These are phyloP conservation scores for Pseudevernia furfuracea DNA, from an alignment of 495 filamentous ascomycete species.

Conservation along the genomic window DNA sequence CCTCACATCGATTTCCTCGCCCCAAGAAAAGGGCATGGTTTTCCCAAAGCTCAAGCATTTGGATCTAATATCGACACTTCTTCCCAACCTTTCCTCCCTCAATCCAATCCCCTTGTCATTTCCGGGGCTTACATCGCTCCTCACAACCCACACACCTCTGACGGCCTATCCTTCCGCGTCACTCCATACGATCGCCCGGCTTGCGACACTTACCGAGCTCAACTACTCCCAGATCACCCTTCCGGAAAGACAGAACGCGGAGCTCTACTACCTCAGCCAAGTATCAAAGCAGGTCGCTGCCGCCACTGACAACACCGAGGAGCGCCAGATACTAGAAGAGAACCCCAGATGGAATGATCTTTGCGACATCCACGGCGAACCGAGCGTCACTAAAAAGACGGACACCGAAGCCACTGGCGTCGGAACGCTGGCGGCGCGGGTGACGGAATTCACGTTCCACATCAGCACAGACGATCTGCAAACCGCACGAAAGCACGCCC, in stretches of 20 bases:
- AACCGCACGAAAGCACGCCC: constrained; percentile 1
- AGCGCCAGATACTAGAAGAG: constrained; percentile 46
- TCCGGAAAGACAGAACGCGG: constrained; percentile 73
- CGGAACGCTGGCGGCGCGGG: constrained; percentile 64
- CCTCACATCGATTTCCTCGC: constrained; percentile 6
- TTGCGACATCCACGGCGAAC: constrained; percentile 64
- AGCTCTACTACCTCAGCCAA: constrained; percentile 81
- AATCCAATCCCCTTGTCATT: constrained; percentile 21
- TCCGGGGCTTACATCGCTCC: constrained; percentile 49
- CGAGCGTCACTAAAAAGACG: constrained; percentile 41
- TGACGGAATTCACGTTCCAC: constrained; percentile 59
- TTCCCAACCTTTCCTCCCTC: constrained; percentile 31
- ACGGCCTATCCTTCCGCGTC: constrained; percentile 59
- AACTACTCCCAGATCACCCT: constrained; percentile 70
- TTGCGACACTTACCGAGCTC: constrained; percentile 56
- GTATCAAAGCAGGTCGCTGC: constrained; percentile 67
- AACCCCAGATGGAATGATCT: constrained; percentile 68
- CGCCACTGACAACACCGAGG: constrained; percentile 38
- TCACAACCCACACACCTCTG: constrained; percentile 78
- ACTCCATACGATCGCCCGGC: constrained; percentile 79
- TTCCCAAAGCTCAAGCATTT: constrained; percentile 33
- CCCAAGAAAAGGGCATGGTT: neutral
- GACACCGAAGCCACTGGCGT: constrained; percentile 38
- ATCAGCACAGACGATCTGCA: constrained; percentile 19
- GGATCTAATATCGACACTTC: constrained; percentile 51